Base-by-base conservation (phyloP, 176 grass and related monocot species). In the Carex kokanica region DNA sequence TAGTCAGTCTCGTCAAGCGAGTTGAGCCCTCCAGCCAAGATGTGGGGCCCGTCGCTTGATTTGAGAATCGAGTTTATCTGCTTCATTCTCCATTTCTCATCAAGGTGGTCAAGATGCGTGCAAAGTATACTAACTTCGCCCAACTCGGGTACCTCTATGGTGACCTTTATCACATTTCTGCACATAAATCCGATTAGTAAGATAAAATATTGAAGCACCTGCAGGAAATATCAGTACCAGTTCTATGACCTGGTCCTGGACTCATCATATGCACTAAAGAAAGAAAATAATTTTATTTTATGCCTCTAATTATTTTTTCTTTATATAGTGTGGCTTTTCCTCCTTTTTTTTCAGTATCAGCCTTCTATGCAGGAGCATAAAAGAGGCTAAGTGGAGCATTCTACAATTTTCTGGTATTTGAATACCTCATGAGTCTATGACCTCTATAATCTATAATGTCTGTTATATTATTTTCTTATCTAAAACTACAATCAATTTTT, bases 91-190 rank as follows among this genome's bases (percentile, higher is more conserved):
- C 93, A 99, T 66, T 81, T 88, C 72, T 99, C 96, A 45, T 99
- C 93, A 0, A 99, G 96, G 89, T 95, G 96, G 85, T 99, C 96
- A 17, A 99, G 96, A 88, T 95, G 96, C 1, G 96, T 99, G 89
- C 96, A 99, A 70, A 91, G 96, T 86, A 99, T 91, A 85, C 93
- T 86, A 32, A 99, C 43, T 85, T 99, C 96, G n/a, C 96, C 96
- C 13, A 86, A 77, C 5, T 38, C 68, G 5, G 96, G 96, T 81
- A 95, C 91, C 77, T 99, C 96, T 59, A 99, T 93, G 45, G 93
- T 99, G 64, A 91, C 91, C 5, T 92, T 87, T 88, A 99, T 83
- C 83, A 95, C 93, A 88, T 99, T 99, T 88, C 96, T 99, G 89
- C 85, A 63, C 3, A 15, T 3, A 0, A 4, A 78, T 32, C 11